phyloP scores from a whole-genome alignment of 2,329 filamentous ascomycete species.

The Metarhizium sp. region DNA sequence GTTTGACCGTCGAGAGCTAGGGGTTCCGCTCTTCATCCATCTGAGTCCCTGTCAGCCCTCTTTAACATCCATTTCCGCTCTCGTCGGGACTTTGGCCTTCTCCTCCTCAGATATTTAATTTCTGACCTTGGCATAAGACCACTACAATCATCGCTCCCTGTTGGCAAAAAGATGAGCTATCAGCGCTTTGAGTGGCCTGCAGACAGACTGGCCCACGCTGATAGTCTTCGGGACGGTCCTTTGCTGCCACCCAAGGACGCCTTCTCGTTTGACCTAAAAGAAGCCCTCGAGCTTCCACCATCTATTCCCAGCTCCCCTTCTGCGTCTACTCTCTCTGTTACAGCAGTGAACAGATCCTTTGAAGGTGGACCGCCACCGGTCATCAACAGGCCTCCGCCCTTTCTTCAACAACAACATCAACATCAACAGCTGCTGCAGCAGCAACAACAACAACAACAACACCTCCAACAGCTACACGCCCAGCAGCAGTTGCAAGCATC shows the following conservation, averaged over 20 bases:
- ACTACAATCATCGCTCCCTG: neutral
- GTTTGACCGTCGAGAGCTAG: neutral
- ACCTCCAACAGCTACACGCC: neutral
- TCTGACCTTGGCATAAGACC: neutral
- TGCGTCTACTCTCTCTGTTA: conserved; percentile 3
- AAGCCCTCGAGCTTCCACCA: conserved; percentile 6
- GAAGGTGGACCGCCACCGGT: conserved; percentile 3
- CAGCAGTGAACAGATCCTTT: conserved; percentile 1
- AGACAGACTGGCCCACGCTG: neutral
- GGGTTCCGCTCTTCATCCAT: neutral
- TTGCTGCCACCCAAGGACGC: conserved; percentile 2
- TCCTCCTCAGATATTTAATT: neutral
- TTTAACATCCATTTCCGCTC: neutral
- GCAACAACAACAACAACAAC: neutral
- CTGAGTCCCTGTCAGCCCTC: neutral
- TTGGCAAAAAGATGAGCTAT: conserved; percentile 4
- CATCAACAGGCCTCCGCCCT: neutral
- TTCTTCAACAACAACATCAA: neutral
- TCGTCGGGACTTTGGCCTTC: neutral
- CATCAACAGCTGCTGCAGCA: neutral
- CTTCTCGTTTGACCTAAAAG: conserved; percentile 7
- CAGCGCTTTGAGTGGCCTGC: conserved; percentile 1
- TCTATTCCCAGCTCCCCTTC: conserved; percentile 4
- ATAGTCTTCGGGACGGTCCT: neutral
- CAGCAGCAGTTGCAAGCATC: neutral